Conservation (phyloP, 2,329 filamentous ascomycete genomes). For the Trichoderma arundinaceum region DNA sequence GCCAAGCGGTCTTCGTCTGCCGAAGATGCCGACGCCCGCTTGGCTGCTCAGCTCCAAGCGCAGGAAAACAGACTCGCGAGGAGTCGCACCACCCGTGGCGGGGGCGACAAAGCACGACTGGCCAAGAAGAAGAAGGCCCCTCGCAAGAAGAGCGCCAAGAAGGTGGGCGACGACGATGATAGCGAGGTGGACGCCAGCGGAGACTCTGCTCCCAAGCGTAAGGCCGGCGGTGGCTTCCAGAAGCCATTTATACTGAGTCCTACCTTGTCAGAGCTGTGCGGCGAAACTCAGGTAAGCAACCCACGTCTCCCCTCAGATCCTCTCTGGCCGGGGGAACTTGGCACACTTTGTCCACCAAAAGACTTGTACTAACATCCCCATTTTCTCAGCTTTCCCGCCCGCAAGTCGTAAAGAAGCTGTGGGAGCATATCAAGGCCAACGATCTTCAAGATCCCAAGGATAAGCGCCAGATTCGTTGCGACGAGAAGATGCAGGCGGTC, state of each 20-base stretch:
- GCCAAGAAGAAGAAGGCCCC: conserved; percentile 70
- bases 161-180: conserved; percentile 78
- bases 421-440: conserved; percentile 90
- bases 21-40: conserved; percentile 81
- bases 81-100: conserved; percentile 77
- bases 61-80: conserved; percentile 78
- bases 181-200: conserved; percentile 73
- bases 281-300: conserved; percentile 65
- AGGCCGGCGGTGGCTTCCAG: conserved; percentile 91
- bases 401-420: conserved; percentile 94
- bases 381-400: conserved; percentile 81
- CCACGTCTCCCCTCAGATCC: too few species aligned
- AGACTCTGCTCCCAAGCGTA: conserved; percentile 69
- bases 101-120: conserved; percentile 62
- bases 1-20: conserved; percentile 65
- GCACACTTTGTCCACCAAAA: neutral
- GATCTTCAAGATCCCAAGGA: conserved; percentile 89
- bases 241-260: conserved; percentile 79
- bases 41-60: conserved; percentile 87
- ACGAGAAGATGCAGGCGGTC: conserved; percentile 87
- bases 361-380: neutral
- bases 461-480: conserved; percentile 90
- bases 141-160: conserved; percentile 76
- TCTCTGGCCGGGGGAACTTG: too few species aligned
- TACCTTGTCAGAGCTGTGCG: conserved; percentile 71